Evolutionary conservation across 2,329 filamentous ascomycete genomes (phyloP).

Genomic region (Penicillium sp.): DNA sequence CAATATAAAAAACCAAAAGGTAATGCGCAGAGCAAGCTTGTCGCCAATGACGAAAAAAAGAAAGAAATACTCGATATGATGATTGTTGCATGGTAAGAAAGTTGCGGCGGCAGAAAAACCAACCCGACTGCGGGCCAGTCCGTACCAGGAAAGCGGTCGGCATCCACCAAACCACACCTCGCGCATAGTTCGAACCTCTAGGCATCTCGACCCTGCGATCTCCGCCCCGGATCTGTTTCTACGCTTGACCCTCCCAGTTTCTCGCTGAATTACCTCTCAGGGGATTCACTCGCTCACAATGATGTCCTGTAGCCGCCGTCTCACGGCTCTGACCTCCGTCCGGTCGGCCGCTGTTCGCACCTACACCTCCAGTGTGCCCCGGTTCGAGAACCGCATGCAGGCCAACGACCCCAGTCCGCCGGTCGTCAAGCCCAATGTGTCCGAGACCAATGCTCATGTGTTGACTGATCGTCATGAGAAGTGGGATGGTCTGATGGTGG

Average conservation of each 20-base stretch:
- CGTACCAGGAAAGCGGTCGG: conserved; percentile 11
- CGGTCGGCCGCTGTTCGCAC: conserved; percentile 29
- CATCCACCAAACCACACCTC: conserved; percentile 29
- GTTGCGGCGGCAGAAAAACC: conserved; percentile 20
- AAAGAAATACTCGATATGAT: neutral
- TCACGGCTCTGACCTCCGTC: conserved; percentile 43
- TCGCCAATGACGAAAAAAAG: neutral
- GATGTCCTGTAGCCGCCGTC: conserved; percentile 41
- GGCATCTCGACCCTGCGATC: conserved; percentile 1
- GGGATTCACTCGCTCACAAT: conserved; percentile 31
- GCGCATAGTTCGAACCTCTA: conserved; percentile 19
- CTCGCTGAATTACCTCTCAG: conserved; percentile 12
- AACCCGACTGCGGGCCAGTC: conserved; percentile 4
- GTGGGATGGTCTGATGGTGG: conserved; percentile 51
- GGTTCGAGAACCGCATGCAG: conserved; percentile 38
- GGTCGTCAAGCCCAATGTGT: conserved; percentile 50
- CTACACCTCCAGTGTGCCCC: conserved; percentile 42
- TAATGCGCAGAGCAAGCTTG: too few species aligned
- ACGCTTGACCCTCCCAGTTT: conserved; percentile 14
- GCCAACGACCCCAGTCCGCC: conserved; percentile 55
- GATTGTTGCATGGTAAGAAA: neutral
- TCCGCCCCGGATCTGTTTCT: neutral
- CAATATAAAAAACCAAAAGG: too few species aligned
- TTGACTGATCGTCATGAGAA: conserved; percentile 44
- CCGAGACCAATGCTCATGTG: conserved; percentile 53